Base-by-base conservation (phyloP, 495 filamentous ascomycete species). In the Penicillium nucicola region DNA sequence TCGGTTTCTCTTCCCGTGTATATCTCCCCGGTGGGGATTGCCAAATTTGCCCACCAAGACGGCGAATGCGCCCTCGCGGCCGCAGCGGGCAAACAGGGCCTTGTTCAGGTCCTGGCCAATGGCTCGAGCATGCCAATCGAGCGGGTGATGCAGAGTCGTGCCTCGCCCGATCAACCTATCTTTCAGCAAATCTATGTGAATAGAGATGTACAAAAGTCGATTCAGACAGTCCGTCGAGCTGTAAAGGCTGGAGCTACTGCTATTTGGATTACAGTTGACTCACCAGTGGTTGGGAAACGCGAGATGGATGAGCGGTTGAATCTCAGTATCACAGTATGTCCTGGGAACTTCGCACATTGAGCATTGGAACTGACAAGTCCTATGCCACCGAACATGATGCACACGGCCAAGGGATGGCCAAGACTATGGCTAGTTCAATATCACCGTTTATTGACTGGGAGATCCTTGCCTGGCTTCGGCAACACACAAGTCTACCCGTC, bases 151-250 rank as follows among this genome's bases (percentile, higher is more conserved):
- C 84, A 86, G 44, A 64, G 41, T n/a, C 59, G 66, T 1, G 50
- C 58, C 11, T 59, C 57, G n/a, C 78, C 77, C 30, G 66, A 65
- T 0, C 90, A 95, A 58, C 80, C 87, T 6, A 82, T 93, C 58
- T 95, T 89, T 83, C 74, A 90, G 38, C 90, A 96, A 65, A 75
- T 95, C 0, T 96, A 96, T 72, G 89, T 95, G 49, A 92, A 93
- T 70, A 86, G 87, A 57, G 82, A 95, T 71, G 80, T 88, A 14
- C 75, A 74, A 33, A 85, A 89, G 58, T 93, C 90, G 13, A 80
- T 86, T 67, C 77, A 81, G 34, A 86, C 89, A 55, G 83, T 96
- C 6, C 67, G 85, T 61, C 83, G 89, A 60, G 90, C 88, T 45
- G 87, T 90, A 57, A 72, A 72, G 57, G 80, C 87, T 31, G 90